Percentiles rank a stretch among this genome's conserved stretches.
Conservation (phyloP, 2,329 filamentous ascomycete genomes). For the Ilyonectria robusta region DNA sequence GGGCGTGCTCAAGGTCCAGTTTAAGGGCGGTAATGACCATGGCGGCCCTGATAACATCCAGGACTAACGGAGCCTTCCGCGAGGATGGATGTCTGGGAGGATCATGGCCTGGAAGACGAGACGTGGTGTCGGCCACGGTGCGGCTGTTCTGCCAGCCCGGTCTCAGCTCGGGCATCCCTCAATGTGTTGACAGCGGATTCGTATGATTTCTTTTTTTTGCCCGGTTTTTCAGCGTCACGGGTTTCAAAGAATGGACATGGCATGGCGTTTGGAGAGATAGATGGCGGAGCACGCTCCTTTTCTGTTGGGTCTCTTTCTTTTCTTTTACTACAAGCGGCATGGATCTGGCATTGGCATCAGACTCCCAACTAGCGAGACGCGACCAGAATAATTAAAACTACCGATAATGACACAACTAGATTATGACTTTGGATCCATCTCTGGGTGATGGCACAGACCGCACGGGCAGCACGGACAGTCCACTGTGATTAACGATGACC, state of each 20-base stretch:
- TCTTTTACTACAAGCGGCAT: neutral
- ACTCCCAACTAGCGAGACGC: constrained; percentile 3
- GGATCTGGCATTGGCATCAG: neutral
- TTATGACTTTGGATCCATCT: neutral
- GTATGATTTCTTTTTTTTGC: neutral
- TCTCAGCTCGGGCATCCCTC: neutral
- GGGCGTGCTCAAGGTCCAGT: constrained; percentile 45
- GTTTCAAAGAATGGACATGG: constrained; percentile 14
- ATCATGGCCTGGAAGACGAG: neutral
- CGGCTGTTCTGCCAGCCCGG: neutral
- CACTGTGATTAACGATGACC: neutral
- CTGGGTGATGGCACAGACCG: neutral
- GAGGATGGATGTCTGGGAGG: neutral
- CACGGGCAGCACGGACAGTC: too few relatives aligned
- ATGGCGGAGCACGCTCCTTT: neutral
- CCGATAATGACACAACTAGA: neutral
- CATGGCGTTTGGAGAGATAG: constrained; percentile 27
- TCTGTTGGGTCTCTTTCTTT: constrained; percentile 6
- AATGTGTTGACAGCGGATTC: neutral
- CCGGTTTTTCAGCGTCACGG: neutral
- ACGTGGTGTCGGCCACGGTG: neutral
- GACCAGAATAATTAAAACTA: neutral
- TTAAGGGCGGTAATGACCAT: constrained; percentile 27
- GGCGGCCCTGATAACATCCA: constrained; percentile 16
- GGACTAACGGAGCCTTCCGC: neutral